Evolutionary conservation across 164 flowering plant species (phyloP).

Genomic region (Chloranthus sessilifolius): DNA sequence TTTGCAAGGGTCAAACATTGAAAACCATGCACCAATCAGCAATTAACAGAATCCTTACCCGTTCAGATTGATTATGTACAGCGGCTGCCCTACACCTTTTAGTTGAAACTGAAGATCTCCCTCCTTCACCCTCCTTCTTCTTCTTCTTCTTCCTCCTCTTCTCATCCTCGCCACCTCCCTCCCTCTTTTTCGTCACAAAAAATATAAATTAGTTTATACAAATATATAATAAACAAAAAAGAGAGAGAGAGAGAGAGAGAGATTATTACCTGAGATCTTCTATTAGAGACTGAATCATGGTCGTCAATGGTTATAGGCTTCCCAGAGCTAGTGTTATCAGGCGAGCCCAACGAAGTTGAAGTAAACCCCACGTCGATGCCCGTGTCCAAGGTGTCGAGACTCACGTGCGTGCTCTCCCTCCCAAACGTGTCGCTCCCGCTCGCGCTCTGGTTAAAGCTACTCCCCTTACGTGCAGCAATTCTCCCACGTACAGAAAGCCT

Average conservation of each 20-base stretch:
- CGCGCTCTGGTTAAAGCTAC: slow-evolving; percentile 38
- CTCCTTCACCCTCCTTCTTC: slow-evolving; percentile 25
- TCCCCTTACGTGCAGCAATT: slow-evolving; percentile 21
- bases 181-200: slow-evolving; percentile 26
- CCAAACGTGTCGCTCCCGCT: slow-evolving; percentile 38
- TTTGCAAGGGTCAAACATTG: too few species aligned
- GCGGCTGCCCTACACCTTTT: slow-evolving; percentile 83
- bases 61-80: slow-evolving; percentile 84
- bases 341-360: slow-evolving; percentile 45
- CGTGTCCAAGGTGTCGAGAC: slow-evolving; percentile 43
- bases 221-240: background rate
- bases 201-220: background rate
- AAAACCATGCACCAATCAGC: too few species aligned
- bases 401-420: slow-evolving; percentile 26
- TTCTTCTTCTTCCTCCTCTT: slow-evolving; percentile 34
- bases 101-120: slow-evolving; percentile 48
- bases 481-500: too few species aligned
- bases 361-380: slow-evolving; percentile 24
- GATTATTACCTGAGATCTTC: slow-evolving; percentile 34
- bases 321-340: slow-evolving; percentile 48
- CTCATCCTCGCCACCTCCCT: slow-evolving; percentile 26
- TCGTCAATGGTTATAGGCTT: slow-evolving; percentile 37
- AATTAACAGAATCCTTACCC: slow-evolving; percentile 36
- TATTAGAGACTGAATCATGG: slow-evolving; percentile 60
- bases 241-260: background rate